Conservation (phyloP, 2,329 filamentous ascomycete species). For the Botrytis deweyae region DNA sequence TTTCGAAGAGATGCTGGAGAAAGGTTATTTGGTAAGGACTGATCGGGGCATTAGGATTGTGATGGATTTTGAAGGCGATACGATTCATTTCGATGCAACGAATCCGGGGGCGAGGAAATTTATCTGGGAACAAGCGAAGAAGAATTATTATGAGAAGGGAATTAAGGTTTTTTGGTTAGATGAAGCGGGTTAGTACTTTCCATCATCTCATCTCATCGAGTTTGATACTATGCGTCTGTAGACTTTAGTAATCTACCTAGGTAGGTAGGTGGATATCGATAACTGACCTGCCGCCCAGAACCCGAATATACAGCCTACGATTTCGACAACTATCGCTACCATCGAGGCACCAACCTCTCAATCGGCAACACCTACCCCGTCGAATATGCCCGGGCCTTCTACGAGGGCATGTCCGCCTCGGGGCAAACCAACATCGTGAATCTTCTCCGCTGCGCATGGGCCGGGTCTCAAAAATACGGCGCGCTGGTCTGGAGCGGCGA, state of each 20-base stretch:
- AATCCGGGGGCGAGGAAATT: conserved; percentile 58
- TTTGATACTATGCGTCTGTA: neutral
- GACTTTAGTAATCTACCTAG: neutral
- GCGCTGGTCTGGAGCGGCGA: conserved; percentile 67
- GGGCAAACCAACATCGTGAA: conserved; percentile 60
- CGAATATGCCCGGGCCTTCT: conserved; percentile 59
- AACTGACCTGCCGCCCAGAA: conserved; percentile 42
- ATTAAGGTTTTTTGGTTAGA: conserved; percentile 68
- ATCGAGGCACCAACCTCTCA: conserved; percentile 51
- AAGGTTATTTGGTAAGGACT: conserved; percentile 58
- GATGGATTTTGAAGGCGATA: conserved; percentile 59
- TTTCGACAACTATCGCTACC: conserved; percentile 65
- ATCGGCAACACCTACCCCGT: conserved; percentile 61
- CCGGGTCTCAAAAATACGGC: conserved; percentile 61
- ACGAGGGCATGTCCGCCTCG: conserved; percentile 53
- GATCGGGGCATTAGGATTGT: conserved; percentile 59
- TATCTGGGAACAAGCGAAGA: conserved; percentile 58
- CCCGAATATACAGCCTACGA: conserved; percentile 65
- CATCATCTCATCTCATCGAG: neutral
- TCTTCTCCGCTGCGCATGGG: conserved; percentile 56
- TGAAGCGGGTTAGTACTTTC: conserved; percentile 47
- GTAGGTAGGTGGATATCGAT: neutral
- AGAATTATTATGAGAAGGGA: conserved; percentile 62
- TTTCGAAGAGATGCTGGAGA: conserved; percentile 60
- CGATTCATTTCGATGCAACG: conserved; percentile 62